These are phyloP conservation scores for Tilletiopsis washingtonensis DNA, from an alignment of 1,284 basidiomycete genomes.

Conservation along the genomic window DNA sequence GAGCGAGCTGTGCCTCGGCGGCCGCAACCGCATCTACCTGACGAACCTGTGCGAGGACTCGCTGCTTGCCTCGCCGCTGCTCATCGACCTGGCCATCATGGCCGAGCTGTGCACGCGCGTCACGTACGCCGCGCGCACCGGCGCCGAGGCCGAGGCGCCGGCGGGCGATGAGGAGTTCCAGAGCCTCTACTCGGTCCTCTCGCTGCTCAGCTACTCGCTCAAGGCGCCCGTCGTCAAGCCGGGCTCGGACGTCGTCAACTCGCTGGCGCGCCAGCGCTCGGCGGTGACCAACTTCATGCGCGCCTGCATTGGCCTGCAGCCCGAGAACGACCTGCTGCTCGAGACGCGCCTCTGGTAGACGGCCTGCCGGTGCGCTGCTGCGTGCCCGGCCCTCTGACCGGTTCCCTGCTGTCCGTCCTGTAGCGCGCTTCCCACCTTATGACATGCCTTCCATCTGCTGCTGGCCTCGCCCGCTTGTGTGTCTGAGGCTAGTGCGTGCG, in stretches of 20 bases:
- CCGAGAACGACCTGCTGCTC: slow-evolving; percentile 42
- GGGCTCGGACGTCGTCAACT: slow-evolving; percentile 88
- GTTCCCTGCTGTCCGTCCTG: no score
- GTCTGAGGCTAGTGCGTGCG: no score
- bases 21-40: slow-evolving; percentile 49
- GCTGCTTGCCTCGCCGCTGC: slow-evolving; percentile 86
- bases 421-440: no score
- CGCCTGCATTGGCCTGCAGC: slow-evolving; percentile 40
- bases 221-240: slow-evolving; percentile 97
- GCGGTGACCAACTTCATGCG: slow-evolving; percentile 87
- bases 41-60: slow-evolving; percentile 62
- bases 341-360: slow-evolving; percentile 41
- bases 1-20: slow-evolving; percentile 66
- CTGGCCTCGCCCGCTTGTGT: no score
- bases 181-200: slow-evolving; percentile 44
- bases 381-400: no score
- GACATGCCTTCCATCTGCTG: no score
- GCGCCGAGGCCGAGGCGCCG: slow-evolving; percentile 25
- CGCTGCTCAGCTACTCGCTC: slow-evolving; percentile 52
- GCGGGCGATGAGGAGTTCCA: slow-evolving; percentile 35
- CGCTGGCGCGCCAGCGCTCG: slow-evolving; percentile 84
- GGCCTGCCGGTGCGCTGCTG: no score
- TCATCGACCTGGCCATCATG: slow-evolving; percentile 86
- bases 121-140: slow-evolving; percentile 59
- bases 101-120: slow-evolving; percentile 91